Evolutionary conservation across 129 eudicot species (phyloP), one percentile per base, ranked within the genome.

Genomic region (Ambrosia trifida): DNA sequence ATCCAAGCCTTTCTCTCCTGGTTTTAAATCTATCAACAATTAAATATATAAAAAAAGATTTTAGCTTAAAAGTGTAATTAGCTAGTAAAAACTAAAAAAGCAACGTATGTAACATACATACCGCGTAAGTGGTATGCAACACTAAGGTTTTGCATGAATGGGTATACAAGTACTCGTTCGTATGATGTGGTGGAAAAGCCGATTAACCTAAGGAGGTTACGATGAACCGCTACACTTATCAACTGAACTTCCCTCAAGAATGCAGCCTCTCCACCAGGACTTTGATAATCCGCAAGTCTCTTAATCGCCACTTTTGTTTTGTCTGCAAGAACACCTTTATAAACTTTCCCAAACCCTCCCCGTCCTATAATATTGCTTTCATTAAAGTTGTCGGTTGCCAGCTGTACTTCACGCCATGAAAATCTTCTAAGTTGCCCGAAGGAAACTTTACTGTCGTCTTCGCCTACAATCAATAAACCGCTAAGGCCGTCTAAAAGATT

Each of bases 181-280:
- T 87, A 82, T 4, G 90, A 76, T 36, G 98, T 93, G 18, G 89
- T 89, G 18, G 89, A 93, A 57, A 83, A 85, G 35, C 98, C 98
- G 12, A 87, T 83, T 72, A 90, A 72, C 46, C 87, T 79, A 60
- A 90, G 95, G 60, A 90, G 88, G 70, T 90, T 90, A 58, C 81
- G 85, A 76, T 94, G 98, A 82, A 94, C 97, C 17, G 98, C 98
- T n/a, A 89, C 96, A 60, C 98, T 89, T 59, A 89, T 94, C 75
- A 94, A 69, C 60, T 94, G 86, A 68, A 94, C 83, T 76, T 94
- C 98, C 82, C 98, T 74, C 63, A 89, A 63, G 70, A 93, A 93
- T 13, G 98, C 98, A 28, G 91, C 98, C 80, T 89, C 98, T 63
- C 96, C 97, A 69, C 93, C 96, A 0, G 95, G 96, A 75, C 85